Evolutionary conservation across 2,329 filamentous ascomycete genomes (phyloP), one percentile per base, ranked within the genome.

Genomic region (Ascochyta viciae-villosae): DNA sequence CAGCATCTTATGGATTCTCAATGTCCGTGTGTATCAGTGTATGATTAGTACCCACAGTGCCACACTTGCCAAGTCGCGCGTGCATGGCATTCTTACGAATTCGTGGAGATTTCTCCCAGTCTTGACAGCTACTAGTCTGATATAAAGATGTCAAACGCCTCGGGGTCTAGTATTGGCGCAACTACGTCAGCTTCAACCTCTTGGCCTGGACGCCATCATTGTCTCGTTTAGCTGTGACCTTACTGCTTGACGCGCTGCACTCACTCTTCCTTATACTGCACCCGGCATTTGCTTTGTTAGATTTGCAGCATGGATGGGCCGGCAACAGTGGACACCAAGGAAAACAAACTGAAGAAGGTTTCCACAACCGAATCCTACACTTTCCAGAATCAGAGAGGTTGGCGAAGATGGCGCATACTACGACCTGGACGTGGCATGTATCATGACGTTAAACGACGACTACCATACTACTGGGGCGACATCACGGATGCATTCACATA

Each of bases 401-500:
- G 79, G 78, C 73, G 75, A 43, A 65, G 64, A 54, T 75, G 76
- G 64, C 74, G 79, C 8, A 60, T 76, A 16, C 60, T 83, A 5
- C 75, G 75, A 29, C 81, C 81, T 7, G 77, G 79, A 40, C 74
- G 79, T 22, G 83, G 82, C 54, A 85, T 85, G 77, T 83, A 82
- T 62, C 78, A 82, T 63, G 83, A 85, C 67, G 72, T 85, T 27
- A 76, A 78, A 54, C 73, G 83, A 50, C 75, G 83, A 37, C 65
- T 82, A n/a, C 82, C 80, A 10, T 85, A 81, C 66, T 86, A 85
- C 68, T 79, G 78, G 77, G 82, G 79, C 62, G 84, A 86, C 61
- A 81, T 85, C 39, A 74, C 64, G 2, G 83, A 86, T 70, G 83
- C 81, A 5, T 79, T 80, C 59, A 83, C 80, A 5, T 86, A 86